A percentile compares a stretch with the other conserved stretches of the same genome.
Evolutionary conservation across 306 rosid species (phyloP).

Genomic region (Pterocarpus santalinus): DNA sequence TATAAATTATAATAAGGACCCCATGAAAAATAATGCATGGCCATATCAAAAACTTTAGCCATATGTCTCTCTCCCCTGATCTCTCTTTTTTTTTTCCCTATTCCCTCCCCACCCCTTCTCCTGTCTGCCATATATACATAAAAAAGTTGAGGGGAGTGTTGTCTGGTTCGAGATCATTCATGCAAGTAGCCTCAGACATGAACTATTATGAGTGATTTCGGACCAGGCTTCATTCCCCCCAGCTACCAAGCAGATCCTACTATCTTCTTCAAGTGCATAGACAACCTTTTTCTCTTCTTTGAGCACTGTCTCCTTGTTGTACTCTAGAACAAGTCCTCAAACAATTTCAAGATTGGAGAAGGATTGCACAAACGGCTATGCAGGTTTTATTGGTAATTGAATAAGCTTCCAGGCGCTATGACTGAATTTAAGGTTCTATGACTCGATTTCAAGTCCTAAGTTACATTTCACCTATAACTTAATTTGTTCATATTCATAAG

Average conservation of each 20-base stretch:
- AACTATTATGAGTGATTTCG: constrained; percentile 62
- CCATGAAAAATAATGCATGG: constrained; percentile 80
- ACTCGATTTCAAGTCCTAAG: constrained; percentile 1
- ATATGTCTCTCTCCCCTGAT: constrained; percentile 42
- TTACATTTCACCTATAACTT: constrained; percentile 21
- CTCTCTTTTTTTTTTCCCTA: constrained; percentile 45
- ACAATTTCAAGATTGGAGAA: constrained; percentile 35
- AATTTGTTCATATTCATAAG: constrained; percentile 41
- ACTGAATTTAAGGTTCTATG: neutral
- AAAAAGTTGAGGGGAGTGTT: constrained; percentile 79
- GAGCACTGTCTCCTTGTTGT: neutral
- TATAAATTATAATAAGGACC: constrained; percentile 63
- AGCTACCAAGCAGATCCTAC: constrained; percentile 39
- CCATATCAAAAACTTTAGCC: constrained; percentile 58
- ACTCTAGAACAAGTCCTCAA: constrained; percentile 7
- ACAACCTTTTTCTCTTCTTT: constrained; percentile 1
- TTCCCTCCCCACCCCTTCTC: constrained; percentile 44
- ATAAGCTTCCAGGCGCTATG: constrained; percentile 48
- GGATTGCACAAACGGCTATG: constrained; percentile 36
- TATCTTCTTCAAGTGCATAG: constrained; percentile 1
- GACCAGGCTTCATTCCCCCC: constrained; percentile 99
- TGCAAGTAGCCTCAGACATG: constrained; percentile 43
- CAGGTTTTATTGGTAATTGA: constrained; percentile 32
- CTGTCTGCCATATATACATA: constrained; percentile 48
- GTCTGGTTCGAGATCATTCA: constrained; percentile 80